Percentiles rank a stretch among this genome's conserved stretches.
These are phyloP conservation scores for Hirschioporus abietinus DNA, from an alignment of 768 basidiomycete genomes.

Conservation along the genomic window DNA sequence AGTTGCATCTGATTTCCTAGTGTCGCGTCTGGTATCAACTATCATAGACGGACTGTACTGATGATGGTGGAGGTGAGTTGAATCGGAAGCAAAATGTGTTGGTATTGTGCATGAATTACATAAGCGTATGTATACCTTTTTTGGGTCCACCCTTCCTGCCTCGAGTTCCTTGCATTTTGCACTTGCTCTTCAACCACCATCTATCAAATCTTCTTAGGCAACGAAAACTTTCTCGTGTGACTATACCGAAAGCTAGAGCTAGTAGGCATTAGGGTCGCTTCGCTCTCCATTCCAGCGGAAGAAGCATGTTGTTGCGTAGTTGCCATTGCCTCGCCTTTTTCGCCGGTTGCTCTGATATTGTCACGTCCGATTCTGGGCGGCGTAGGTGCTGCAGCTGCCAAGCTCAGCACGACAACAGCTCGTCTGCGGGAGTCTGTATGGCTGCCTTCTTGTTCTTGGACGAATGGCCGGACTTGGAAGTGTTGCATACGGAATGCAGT, in stretches of 20 bases:
- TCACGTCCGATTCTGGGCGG: too few species aligned
- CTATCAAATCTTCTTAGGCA: not conserved
- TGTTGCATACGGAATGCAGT: not conserved
- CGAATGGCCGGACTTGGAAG: not conserved
- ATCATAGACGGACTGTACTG: too few species aligned
- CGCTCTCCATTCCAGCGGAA: not conserved
- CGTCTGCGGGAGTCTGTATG: not conserved
- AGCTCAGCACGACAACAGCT: not conserved
- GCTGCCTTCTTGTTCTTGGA: not conserved
- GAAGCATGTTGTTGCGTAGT: not conserved
- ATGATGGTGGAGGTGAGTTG: not conserved
- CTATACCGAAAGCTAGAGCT: not conserved
- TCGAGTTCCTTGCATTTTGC: not conserved
- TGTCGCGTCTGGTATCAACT: too few species aligned
- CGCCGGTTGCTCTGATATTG: too few species aligned
- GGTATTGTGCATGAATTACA: too few species aligned
- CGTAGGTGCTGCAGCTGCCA: too few species aligned
- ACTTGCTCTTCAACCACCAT: not conserved
- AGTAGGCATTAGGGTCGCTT: not conserved
- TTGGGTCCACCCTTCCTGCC: too few species aligned
- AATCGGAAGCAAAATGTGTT: too few species aligned
- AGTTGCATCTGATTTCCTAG: not conserved
- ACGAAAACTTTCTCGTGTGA: not conserved
- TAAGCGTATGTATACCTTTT: too few species aligned
- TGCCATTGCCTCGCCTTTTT: not conserved